These are phyloP conservation scores for Triticum urartu DNA, from an alignment of 176 grass and related monocot genomes.

Conservation along the genomic window DNA sequence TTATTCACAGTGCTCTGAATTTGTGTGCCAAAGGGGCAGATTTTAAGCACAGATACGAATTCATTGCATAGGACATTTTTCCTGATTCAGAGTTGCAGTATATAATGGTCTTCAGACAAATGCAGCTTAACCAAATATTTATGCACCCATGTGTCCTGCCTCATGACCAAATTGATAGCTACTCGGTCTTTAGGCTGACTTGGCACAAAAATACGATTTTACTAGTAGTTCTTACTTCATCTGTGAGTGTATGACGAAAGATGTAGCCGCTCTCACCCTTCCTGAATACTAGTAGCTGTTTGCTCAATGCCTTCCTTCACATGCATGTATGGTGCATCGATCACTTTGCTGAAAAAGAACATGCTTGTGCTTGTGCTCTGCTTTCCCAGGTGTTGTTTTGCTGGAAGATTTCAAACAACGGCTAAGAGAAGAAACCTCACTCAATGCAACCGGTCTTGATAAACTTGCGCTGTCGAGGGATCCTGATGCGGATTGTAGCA, in stretches of 20 bases:
- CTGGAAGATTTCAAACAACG: slow-evolving; percentile 45
- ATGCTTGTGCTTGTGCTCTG: background rate
- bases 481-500: background rate
- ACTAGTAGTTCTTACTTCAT: too few species aligned
- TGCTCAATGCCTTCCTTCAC: too few species aligned
- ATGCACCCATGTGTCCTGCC: too few species aligned
- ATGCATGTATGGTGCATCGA: too few species aligned
- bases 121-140: background rate
- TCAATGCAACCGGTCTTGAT: too few species aligned
- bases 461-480: background rate
- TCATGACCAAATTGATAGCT: too few species aligned
- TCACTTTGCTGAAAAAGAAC: background rate
- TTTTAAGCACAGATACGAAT: background rate
- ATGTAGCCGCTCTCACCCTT: too few species aligned
- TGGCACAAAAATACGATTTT: too few species aligned
- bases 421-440: background rate
- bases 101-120: background rate
- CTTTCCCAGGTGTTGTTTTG: slow-evolving; percentile 45
- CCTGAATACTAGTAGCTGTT: too few species aligned
- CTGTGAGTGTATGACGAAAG: too few species aligned
- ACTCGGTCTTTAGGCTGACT: too few species aligned
- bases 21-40: background rate
- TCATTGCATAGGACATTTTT: background rate
- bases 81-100: background rate
- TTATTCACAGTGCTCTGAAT: background rate